Evolutionary conservation across 2,329 filamentous ascomycete genomes (phyloP), one percentile per base, ranked within the genome.

Genomic region (Huntiella abstrusa): DNA sequence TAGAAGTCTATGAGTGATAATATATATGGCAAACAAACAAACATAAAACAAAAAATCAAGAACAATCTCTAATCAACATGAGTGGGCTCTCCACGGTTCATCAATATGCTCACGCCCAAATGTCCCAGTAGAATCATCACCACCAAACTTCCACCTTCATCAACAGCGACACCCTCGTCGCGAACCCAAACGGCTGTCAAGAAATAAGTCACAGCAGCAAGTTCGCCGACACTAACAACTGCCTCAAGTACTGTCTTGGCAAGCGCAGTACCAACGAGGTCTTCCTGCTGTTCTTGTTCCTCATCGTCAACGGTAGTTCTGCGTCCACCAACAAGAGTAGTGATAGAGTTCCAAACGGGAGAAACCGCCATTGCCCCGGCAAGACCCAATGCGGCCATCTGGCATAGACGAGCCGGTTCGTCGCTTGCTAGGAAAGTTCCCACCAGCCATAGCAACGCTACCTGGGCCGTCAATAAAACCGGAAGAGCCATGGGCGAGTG

Each of bases 401-500:
- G 48, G 22, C 48, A 49, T 12, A 49, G 35, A 8, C 44, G 40
- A 4, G 40, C 35, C 5, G 46, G 38, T 4, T 49, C 48, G 33
- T 46, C 48, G 7, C 47, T 45, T 12, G 40, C 41, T 7, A 43
- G 16, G n/a, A n/a, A 15, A 5, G 34, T 11, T 2, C 41, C 41
- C 5, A 35, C 15, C 10, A 35, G 8, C 48, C 48, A 49, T 10
- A 49, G 36, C 16, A 45, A n/a, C 13, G 13, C 32, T 10, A 49
- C 48, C 19, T 49, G 48, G 3, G 41, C 2, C 2, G 47, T 45
- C 12, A 49, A 41, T 16, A 49, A 33, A 1, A 41, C 16, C 10
- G 48, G 48, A 8, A 49, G 33, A 5, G 48, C 48, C 35, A 49
- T 32, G 4, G 48, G 48, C 32, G 48, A 49, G 19, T 49, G 48